Conservation (phyloP, 192 early-diverging fungal genomes). For the Funneliformis geosporum region DNA sequence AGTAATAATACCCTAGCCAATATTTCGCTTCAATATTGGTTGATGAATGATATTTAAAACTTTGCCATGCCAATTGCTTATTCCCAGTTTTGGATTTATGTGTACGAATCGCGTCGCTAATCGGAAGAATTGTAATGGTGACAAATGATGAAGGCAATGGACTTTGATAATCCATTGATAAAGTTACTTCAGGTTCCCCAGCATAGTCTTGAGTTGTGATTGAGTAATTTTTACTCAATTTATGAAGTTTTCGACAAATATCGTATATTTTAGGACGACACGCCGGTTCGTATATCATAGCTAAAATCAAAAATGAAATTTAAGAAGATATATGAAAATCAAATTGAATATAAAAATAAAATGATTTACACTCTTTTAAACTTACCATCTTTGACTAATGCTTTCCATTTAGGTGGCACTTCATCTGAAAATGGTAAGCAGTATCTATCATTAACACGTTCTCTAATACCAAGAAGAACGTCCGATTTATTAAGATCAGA, state of each 20-base stretch:
- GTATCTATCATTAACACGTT: neutral
- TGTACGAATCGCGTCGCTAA: neutral
- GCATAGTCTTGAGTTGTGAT: too few relatives aligned
- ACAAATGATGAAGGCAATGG: neutral
- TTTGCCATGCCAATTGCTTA: neutral
- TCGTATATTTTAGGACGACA: too few relatives aligned
- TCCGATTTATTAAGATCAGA: neutral
- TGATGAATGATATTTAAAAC: neutral
- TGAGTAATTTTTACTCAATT: too few relatives aligned
- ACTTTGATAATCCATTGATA: neutral
- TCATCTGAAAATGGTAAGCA: neutral
- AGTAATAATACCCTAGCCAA: slow-evolving; percentile 5
- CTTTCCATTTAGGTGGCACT: neutral
- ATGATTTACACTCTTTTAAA: neutral
- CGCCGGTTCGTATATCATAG: too few relatives aligned
- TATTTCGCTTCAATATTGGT: slow-evolving; percentile 12
- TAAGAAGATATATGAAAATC: neutral
- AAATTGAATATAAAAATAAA: neutral
- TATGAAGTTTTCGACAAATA: too few relatives aligned
- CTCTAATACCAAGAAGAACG: neutral
- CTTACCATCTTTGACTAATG: neutral
- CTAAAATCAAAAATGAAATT: too few relatives aligned
- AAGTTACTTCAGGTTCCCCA: neutral
- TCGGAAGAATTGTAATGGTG: neutral
- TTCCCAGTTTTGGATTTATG: neutral